phyloP scores from a whole-genome alignment of 1,284 basidiomycete genomes.

The Phellinidium pouzarii region DNA sequence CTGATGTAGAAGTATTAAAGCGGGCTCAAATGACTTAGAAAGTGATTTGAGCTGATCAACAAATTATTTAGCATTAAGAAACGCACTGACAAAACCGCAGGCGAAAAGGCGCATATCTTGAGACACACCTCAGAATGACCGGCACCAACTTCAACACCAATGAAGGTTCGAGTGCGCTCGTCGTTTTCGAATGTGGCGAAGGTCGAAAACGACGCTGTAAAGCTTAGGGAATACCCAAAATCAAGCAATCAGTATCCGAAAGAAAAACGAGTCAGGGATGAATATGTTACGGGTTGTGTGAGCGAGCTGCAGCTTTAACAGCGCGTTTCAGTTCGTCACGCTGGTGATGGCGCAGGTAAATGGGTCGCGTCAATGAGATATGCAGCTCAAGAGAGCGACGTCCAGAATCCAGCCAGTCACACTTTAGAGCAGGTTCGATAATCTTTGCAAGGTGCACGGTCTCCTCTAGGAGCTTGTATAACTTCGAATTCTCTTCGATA shows the following conservation, averaged over 20 bases:
- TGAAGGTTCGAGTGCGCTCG: constrained; percentile 68
- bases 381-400: constrained; percentile 42
- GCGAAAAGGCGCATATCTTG: constrained; percentile 15
- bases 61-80: constrained; percentile 1
- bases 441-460: constrained; percentile 39
- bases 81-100: constrained; percentile 8
- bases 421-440: constrained; percentile 41
- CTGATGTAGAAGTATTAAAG: constrained; percentile 53
- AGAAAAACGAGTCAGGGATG: constrained; percentile 23
- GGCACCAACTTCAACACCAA: constrained; percentile 69
- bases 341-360: constrained; percentile 73
- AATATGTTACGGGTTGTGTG: constrained; percentile 44
- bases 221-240: constrained; percentile 37
- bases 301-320: constrained; percentile 42
- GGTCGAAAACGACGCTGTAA: constrained; percentile 60
- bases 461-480: constrained; percentile 43
- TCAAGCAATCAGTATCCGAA: neutral
- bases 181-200: constrained; percentile 72
- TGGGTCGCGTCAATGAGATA: constrained; percentile 68
- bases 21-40: constrained; percentile 45
- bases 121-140: constrained; percentile 59
- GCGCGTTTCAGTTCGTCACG: constrained; percentile 57
- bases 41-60: constrained; percentile 45
- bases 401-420: constrained; percentile 15
- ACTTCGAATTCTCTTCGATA: constrained; percentile 34